A percentile compares a stretch with the other conserved stretches of the same genome.
Evolutionary conservation across 495 filamentous ascomycete genomes (phyloP).

Genomic region (Penicillium roqueforti): DNA sequence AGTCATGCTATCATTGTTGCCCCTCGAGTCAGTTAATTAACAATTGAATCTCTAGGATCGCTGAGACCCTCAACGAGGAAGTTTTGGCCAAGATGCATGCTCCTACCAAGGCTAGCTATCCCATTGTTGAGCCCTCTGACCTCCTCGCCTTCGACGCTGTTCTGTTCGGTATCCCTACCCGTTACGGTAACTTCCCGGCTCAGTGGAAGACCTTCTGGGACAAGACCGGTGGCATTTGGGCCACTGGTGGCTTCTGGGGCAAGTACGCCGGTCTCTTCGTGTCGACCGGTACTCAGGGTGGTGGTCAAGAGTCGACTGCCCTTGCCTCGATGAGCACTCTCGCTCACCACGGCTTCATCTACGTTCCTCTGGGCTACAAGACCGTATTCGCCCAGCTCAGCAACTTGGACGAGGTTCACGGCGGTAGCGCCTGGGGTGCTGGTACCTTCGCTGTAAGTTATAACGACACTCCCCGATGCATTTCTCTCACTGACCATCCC

Average conservation of each 20-base stretch:
- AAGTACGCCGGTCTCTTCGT: conserved; percentile 94
- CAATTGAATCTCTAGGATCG: conserved; percentile 48
- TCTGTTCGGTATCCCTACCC: conserved; percentile 95
- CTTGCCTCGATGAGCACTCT: conserved; percentile 82
- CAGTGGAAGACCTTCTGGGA: conserved; percentile 96
- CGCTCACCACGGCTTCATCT: conserved; percentile 91
- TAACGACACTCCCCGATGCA: neutral
- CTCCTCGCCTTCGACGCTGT: conserved; percentile 85
- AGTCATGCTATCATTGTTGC: conserved; percentile 17
- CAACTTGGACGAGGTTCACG: conserved; percentile 71
- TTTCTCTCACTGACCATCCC: neutral
- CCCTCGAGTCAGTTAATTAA: conserved; percentile 1
- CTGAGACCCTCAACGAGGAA: conserved; percentile 81
- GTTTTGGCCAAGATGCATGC: conserved; percentile 88
- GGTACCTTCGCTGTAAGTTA: conserved; percentile 77
- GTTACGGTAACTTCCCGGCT: conserved; percentile 96
- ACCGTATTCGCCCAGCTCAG: conserved; percentile 64
- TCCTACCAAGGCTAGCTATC: conserved; percentile 67
- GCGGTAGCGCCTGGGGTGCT: conserved; percentile 89
- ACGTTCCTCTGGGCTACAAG: conserved; percentile 90
- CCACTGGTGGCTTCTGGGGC: conserved; percentile 69
- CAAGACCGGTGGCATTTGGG: conserved; percentile 71
- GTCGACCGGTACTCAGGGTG: conserved; percentile 73
- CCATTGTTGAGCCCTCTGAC: conserved; percentile 59
- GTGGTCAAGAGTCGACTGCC: conserved; percentile 89